A percentile compares a stretch with the other conserved stretches of the same genome.
Evolutionary conservation across 768 basidiomycete species (phyloP).

Genomic region (Lactarius quietus): DNA sequence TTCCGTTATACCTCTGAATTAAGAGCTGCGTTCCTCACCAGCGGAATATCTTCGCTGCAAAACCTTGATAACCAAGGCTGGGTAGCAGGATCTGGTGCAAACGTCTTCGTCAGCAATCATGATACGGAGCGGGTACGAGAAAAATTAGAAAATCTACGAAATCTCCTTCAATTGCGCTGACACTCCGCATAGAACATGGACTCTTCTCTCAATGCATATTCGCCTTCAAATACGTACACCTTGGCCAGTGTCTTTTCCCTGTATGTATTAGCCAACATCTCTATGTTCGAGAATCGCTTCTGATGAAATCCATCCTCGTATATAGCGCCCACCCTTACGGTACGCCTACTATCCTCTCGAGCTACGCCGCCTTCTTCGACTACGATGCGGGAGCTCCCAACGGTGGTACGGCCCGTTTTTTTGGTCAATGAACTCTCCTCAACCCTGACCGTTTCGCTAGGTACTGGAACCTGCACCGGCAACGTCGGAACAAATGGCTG

Average conservation of each 20-base stretch:
- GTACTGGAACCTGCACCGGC: conserved; percentile 47
- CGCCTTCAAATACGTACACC: conserved; percentile 61
- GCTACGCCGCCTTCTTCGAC: conserved; percentile 46
- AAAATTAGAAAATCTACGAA: too few relatives aligned
- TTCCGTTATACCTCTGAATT: conserved; percentile 60
- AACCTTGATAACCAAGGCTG: conserved; percentile 54
- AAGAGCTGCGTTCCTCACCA: conserved; percentile 47
- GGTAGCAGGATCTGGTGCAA: conserved; percentile 50
- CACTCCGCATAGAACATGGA: conserved; percentile 39
- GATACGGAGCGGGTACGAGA: conserved; percentile 56
- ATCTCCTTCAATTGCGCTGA: background rate
- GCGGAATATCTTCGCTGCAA: conserved; percentile 50
- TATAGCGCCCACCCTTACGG: conserved; percentile 57
- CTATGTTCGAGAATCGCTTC: background rate
- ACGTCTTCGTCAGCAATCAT: conserved; percentile 66
- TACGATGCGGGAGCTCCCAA: conserved; percentile 60
- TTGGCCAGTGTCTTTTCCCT: conserved; percentile 60
- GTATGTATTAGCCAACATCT: conserved; percentile 31
- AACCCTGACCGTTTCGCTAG: conserved; percentile 27
- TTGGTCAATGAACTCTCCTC: background rate
- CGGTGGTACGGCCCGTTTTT: conserved; percentile 35
- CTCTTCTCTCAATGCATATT: conserved; percentile 54
- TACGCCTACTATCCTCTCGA: conserved; percentile 59
- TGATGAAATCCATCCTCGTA: background rate
- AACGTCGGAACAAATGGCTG: conserved; percentile 55